Evolutionary conservation across 129 eudicot species (phyloP), one percentile per base, ranked within the genome.

Genomic region (Flaveria linearis): DNA sequence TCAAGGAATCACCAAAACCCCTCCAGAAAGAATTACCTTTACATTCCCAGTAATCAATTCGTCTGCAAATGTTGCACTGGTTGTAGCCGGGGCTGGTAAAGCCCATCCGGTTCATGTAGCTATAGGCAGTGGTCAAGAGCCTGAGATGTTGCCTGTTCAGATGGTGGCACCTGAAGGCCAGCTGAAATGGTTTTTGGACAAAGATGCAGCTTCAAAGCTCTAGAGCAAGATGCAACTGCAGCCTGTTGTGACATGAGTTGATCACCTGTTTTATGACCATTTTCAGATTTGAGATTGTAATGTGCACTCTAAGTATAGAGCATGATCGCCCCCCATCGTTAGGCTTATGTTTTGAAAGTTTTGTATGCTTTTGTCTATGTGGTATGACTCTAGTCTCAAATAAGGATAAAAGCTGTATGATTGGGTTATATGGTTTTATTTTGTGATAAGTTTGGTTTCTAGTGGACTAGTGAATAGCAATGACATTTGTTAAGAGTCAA

Each of bases 1-100:
- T 92, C 51, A 88, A 78, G 46, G 96, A 89, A 84, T 92, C 98
- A 9, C 96, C 98, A 70, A 92, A 89, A 76, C 96, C 98, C 96
- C 98, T 7, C 91, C 90, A 6, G 84, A 89, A 41, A 87, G 97
- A 73, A 92, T 89, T 9, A 87, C 97, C 2, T 85, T 89, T 23
- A 89, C 96, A 2, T 85, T 89, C 72, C 96, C 97, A 0, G 96
- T 89, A 23, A 87, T 92, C 45, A 92, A 92, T 72, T 76, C 97
- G 2, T 85, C 97, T 67, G 85, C 96, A 14, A 77, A 92, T 39
- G 74, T 89, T 51, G 96, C 91, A 0, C 79, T 87, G 52, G 93
- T 86, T 47, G 89, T 89, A 6, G 84, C 87, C 1, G 96, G 97
- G 15, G 81, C 85, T 14, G 86, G 86, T 45, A 87, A 89, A 80